Base-by-base conservation (phyloP, 2,329 filamentous ascomycete genomes). In the Didymella pomorum region DNA sequence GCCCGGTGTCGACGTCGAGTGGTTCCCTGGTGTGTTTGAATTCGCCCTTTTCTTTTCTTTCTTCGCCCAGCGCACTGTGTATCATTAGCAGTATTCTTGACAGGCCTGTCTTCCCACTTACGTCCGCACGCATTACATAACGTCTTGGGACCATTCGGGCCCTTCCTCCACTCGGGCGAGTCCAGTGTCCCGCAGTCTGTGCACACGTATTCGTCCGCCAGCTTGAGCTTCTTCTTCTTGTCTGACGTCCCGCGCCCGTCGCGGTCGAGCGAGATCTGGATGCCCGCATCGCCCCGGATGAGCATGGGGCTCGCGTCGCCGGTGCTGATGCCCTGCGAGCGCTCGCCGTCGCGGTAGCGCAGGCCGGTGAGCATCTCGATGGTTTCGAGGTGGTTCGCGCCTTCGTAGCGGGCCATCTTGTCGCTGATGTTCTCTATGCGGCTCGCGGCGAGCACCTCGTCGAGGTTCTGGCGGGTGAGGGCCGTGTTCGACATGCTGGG, bases 121-220 rank as follows among this genome's bases (percentile, higher is more conserved):
- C 85, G 91, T 87, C 94, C 94, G 74, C 94, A 98, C 8, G 94
- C 94, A 79, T 98, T 98, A 78, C 94, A 98, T 12, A 98, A 80
- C 9, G 94, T 97, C 78, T 98, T 97, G 1, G 93, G 93, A 2
- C 94, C 94, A 62, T 87, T 92, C 0, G 94, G 94, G 0, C 94
- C 94, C 76, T 97, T 97, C 62, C 94, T 85, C 94, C 94, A 98
- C 80, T 98, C 94, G 0, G 94, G 94, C 16, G 92, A 96, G 72
- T 97, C 93, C 39, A 96, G 83, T 0, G 92, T 97, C 82, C 94
- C 93, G 78, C 94, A 98, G 76, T 97, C 94, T 1, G 92, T 94
- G 77, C 94, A 98, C 35, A 97, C 92, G 73, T 97, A 97, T 81
- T 97, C 93, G 72, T 97, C 85, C 10, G 83, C 82, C 42, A 84